Conservation (phyloP, 2,329 filamentous ascomycete genomes). For the Colletotrichum euphorbiae region DNA sequence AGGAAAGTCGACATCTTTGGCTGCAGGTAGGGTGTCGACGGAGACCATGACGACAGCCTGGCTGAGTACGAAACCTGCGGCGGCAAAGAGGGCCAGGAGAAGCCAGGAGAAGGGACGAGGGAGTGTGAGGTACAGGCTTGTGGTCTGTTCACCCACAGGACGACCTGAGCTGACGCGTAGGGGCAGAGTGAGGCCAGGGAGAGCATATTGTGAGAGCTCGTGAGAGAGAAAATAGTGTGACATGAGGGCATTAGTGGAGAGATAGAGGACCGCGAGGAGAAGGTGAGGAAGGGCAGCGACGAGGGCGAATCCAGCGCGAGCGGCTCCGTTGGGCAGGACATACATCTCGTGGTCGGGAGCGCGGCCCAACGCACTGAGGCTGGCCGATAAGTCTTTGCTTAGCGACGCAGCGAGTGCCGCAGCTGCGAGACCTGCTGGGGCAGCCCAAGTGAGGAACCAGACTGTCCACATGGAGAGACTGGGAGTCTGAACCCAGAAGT, state of each 20-base stretch:
- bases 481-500: slow-evolving; percentile 60
- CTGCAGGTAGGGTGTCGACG: slow-evolving; percentile 42
- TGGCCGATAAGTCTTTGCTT: slow-evolving; percentile 43
- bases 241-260: slow-evolving; percentile 59
- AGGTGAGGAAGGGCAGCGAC: slow-evolving; percentile 62
- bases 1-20: slow-evolving; percentile 25
- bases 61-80: slow-evolving; percentile 59
- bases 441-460: slow-evolving; percentile 54
- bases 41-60: slow-evolving; percentile 50
- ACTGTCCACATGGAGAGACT: slow-evolving; percentile 57
- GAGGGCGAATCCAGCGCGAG: slow-evolving; percentile 49
- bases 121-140: slow-evolving; percentile 62
- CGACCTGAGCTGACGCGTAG: slow-evolving; percentile 61
- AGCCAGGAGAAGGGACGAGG: slow-evolving; percentile 59
- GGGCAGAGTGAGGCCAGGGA: slow-evolving; percentile 45
- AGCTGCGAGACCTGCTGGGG: slow-evolving; percentile 51
- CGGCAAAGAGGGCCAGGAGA: slow-evolving; percentile 57
- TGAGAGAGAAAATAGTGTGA: slow-evolving; percentile 62
- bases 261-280: slow-evolving; percentile 60
- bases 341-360: slow-evolving; percentile 52
- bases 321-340: slow-evolving; percentile 40
- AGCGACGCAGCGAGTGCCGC: slow-evolving; percentile 54
- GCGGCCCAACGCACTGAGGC: slow-evolving; percentile 53
- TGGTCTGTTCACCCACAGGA: slow-evolving; percentile 58
- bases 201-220: slow-evolving; percentile 60